Evolutionary conservation across 495 filamentous ascomycete genomes (phyloP).

Genomic region (Daldinia bambusicola): DNA sequence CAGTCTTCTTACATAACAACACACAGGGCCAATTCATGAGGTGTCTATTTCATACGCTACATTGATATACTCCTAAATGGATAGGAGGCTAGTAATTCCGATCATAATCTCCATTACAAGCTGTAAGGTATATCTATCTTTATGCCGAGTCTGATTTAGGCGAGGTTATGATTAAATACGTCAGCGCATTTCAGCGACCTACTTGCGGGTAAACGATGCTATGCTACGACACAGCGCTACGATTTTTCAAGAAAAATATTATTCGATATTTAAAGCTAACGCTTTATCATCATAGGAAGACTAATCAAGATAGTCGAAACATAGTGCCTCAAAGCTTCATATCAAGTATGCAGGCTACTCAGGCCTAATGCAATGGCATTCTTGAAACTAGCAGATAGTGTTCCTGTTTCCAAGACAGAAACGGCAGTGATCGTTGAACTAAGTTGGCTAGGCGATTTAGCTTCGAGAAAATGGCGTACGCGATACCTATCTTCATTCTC

Average conservation of each 20-base stretch:
- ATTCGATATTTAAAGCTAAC: background rate
- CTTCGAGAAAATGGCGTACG: background rate
- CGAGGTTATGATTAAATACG: no score
- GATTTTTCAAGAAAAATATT: background rate
- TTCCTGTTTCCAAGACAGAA: background rate
- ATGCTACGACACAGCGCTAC: background rate
- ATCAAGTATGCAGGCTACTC: background rate
- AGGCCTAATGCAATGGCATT: background rate
- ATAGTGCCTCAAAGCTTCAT: background rate
- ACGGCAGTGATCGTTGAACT: background rate
- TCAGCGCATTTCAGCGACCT: background rate
- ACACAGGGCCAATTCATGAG: no score
- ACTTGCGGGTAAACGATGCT: background rate
- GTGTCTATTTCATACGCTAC: no score
- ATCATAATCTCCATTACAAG: no score
- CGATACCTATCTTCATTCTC: background rate
- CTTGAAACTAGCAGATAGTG: background rate
- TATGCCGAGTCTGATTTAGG: no score
- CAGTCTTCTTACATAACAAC: no score
- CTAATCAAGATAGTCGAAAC: slow-evolving; percentile 1
- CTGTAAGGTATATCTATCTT: no score
- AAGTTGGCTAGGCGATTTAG: background rate
- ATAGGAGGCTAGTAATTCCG: no score
- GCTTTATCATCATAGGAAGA: background rate
- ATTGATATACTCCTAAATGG: no score